Conservation (phyloP, 768 basidiomycete species). For the Hypsizygus marmoreus region DNA sequence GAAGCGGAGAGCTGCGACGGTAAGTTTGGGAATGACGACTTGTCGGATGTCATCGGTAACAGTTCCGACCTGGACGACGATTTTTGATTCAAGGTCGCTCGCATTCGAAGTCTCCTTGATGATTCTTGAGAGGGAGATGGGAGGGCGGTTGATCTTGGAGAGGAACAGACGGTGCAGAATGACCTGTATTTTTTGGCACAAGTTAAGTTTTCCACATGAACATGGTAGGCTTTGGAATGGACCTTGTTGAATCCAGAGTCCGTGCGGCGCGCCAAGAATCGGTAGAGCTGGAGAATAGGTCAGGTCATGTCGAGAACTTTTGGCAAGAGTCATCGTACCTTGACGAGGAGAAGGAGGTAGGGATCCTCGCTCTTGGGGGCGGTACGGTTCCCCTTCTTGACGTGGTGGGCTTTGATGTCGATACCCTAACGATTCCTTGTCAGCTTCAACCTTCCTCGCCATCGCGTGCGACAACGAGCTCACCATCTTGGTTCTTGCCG, state of each 20-base stretch:
- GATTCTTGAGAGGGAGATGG: conserved; percentile 92
- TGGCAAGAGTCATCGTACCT: conserved; percentile 54
- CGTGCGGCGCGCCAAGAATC: conserved; percentile 97
- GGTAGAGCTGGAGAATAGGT: conserved; percentile 74
- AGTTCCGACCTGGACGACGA: conserved; percentile 87
- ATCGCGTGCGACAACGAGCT: conserved; percentile 49
- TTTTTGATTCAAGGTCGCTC: conserved; percentile 72
- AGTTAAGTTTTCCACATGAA: conserved; percentile 19
- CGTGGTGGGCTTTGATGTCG: conserved; percentile 95
- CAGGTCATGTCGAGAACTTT: conserved; percentile 10
- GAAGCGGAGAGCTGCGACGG: conserved; percentile 94
- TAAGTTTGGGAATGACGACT: conserved; percentile 81
- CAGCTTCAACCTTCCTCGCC: conserved; percentile 16
- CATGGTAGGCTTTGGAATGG: background rate
- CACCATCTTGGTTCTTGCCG: conserved; percentile 81
- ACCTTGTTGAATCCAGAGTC: conserved; percentile 97
- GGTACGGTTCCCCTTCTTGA: conserved; percentile 94
- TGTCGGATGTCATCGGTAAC: conserved; percentile 96
- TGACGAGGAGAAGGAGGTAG: conserved; percentile 96
- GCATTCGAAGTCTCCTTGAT: conserved; percentile 75
- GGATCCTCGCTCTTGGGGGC: conserved; percentile 99
- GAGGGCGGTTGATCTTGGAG: conserved; percentile 96
- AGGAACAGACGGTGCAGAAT: conserved; percentile 97
- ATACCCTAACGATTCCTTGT: conserved; percentile 69
- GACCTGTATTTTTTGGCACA: conserved; percentile 52